Percentiles rank a stretch among this genome's conserved stretches.
Evolutionary conservation across 352 stramenopile genomes (phyloP).

Genomic region (Globisporangium recalcitrans): DNA sequence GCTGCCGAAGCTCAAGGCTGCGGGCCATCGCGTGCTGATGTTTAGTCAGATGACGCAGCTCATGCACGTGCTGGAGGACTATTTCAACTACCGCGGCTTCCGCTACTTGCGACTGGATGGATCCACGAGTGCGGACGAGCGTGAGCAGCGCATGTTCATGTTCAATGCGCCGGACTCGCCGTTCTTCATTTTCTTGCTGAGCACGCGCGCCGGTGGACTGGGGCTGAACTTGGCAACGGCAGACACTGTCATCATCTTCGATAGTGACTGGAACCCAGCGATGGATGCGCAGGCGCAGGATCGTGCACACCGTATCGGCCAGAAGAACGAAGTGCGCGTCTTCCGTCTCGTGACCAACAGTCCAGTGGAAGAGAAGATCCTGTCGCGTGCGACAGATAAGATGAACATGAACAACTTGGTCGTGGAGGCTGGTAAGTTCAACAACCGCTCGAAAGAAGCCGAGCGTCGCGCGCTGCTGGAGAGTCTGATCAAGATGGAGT

Average conservation of each 20-base stretch:
- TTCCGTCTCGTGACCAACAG: conserved; percentile 85
- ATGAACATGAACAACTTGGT: conserved; percentile 92
- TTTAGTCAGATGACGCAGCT: conserved; percentile 90
- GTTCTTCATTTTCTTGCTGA: conserved; percentile 96
- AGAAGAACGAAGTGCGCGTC: conserved; percentile 88
- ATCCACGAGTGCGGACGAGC: conserved; percentile 93
- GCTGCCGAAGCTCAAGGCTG: conserved; percentile 91
- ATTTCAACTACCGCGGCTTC: conserved; percentile 88
- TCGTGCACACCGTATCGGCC: conserved; percentile 89
- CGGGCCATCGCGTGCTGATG: conserved; percentile 89
- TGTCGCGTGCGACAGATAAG: conserved; percentile 84
- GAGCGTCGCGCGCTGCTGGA: conserved; percentile 82
- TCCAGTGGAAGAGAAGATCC: conserved; percentile 86
- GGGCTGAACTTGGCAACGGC: conserved; percentile 97
- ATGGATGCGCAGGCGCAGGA: conserved; percentile 92
- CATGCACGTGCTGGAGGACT: conserved; percentile 89
- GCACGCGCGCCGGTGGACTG: conserved; percentile 95
- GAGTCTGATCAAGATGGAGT: conserved; percentile 87
- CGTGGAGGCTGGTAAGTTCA: conserved; percentile 86
- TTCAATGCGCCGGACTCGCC: conserved; percentile 92
- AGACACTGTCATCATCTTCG: conserved; percentile 99
- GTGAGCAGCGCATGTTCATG: conserved; percentile 96
- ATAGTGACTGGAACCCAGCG: conserved; percentile 99
- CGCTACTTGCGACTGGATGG: conserved; percentile 96
- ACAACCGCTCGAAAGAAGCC: conserved; percentile 83